Base-by-base conservation (phyloP, 805 yeast genomes). In the Candida endomychidarum region DNA sequence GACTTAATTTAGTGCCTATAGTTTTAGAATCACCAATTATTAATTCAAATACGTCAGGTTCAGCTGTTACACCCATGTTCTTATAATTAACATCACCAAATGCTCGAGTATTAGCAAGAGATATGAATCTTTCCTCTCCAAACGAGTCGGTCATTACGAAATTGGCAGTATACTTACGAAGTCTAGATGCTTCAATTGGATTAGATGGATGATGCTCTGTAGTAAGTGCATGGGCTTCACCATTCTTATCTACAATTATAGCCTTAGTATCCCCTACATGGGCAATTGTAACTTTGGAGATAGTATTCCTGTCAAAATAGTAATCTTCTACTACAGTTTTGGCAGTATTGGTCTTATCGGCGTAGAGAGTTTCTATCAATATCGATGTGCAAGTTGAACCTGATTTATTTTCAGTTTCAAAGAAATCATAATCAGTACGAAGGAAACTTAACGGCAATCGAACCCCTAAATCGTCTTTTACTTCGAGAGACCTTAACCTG, bases 221-320 rank as follows among this genome's bases (percentile, higher is more conserved):
- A 1, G 96, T 86, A 37, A 93, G 65, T 14, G 86, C 71, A 50
- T 83, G 90, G 1, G 95, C 95, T 28, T 76, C 65, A 2, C 98
- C 98, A 40, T 72, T 61, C 41, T 74, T 75, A 60, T 90, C 98
- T 48, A 93, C 85, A n/a, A 93, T 52, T 2, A 93, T 74, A 5
- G 95, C 88, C 46, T 86, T 77, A 2, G 97, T 85, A 57, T 93
- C 99, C 5, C 99, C 99, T 10, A 91, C 81, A 56, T 93, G 99
- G 1, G 95, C 90, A 14, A 90, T 77, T 0, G 86, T 74, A 16
- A 93, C 60, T 51, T 80, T 80, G 16, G 87, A 71, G 9, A 83
- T 65, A 3, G 85, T 81, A 7, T 72, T 67, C n/a, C 81, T 77
- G 45, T 81, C 79, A 64, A 90, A 83, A 59, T 74, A 83, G 52